Evolutionary conservation across 2,329 filamentous ascomycete genomes (phyloP), one percentile per base, ranked within the genome.

Genomic region (Penicillium griseofulvum): DNA sequence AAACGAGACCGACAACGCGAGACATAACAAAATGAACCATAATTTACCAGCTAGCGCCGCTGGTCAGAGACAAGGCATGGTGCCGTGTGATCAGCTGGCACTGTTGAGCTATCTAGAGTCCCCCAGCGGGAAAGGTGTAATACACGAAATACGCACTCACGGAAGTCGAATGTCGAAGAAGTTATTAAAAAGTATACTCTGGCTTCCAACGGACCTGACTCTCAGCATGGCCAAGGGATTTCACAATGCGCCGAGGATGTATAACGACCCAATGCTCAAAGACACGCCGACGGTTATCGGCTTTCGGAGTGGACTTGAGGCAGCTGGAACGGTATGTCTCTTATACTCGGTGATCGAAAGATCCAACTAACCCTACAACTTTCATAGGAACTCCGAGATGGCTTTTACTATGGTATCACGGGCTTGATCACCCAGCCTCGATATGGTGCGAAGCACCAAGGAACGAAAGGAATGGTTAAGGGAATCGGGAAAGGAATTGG

Each of bases 161-260:
- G 53, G 63, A 2, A 49, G 56, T 19, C 52, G 41, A 29, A 60
- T 88, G 10, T 82, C 92, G 36, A 81, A 83, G 26, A 84, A 86
- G 17, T 87, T 94, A 49, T 83, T 93, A 9, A 83, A 82, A 9
- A 86, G 88, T 4, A 84, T 90, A 6, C 80, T 93, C 57, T 91
- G 89, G 66, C 88, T 87, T 5, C 92, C 91, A 0, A 88, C 95
- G 81, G 90, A 95, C 68, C 88, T 96, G 57, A 89, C 89, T 38
- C 76, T 96, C 37, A 89, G 89, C 0, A 75, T 96, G 26, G 89
- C 91, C 0, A 89, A 89, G 69, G 92, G 91, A 0, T 95, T 96
- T 68, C 88, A 93, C 68, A 96, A 96, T 66, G 87, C 89, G 8
- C 91, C 92, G 0, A 87, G 84, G 62, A 77, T 96, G 1, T 96